phyloP scores from a whole-genome alignment of 2,329 filamentous ascomycete genomes.

The Claviceps arundinis region DNA sequence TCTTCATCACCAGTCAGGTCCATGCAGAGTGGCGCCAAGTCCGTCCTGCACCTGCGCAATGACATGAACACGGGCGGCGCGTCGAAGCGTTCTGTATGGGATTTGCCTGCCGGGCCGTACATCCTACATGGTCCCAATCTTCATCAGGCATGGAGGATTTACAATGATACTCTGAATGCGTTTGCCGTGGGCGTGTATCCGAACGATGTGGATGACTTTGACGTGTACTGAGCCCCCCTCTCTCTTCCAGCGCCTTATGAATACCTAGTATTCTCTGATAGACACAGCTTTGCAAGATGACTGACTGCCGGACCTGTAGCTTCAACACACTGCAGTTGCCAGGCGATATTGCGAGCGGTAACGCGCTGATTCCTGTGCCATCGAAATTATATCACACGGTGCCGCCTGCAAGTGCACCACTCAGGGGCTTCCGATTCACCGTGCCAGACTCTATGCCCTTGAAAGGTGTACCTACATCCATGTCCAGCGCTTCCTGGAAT shows the following conservation, averaged over 20 bases:
- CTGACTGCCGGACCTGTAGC: not conserved
- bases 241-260: not conserved
- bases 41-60: slow-evolving; percentile 8
- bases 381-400: slow-evolving; percentile 22
- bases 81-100: slow-evolving; percentile 6
- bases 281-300: not conserved
- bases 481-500: slow-evolving; percentile 46
- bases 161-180: slow-evolving; percentile 23
- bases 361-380: slow-evolving; percentile 23
- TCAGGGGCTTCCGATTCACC: slow-evolving; percentile 24
- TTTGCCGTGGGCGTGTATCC: slow-evolving; percentile 25
- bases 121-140: slow-evolving; percentile 27
- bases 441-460: slow-evolving; percentile 22
- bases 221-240: not conserved
- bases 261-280: not conserved
- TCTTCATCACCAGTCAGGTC: not conserved
- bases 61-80: slow-evolving; percentile 10
- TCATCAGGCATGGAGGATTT: slow-evolving; percentile 28
- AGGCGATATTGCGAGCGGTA: not conserved
- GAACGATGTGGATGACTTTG: slow-evolving; percentile 11
- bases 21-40: not conserved
- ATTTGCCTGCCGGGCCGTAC: slow-evolving; percentile 26
- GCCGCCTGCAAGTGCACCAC: slow-evolving; percentile 17
- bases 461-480: slow-evolving; percentile 38
- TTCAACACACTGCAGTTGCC: slow-evolving; percentile 3